Evolutionary conservation across 2,329 filamentous ascomycete genomes (phyloP).

Genomic region (Atkinsonella hypoxylon): DNA sequence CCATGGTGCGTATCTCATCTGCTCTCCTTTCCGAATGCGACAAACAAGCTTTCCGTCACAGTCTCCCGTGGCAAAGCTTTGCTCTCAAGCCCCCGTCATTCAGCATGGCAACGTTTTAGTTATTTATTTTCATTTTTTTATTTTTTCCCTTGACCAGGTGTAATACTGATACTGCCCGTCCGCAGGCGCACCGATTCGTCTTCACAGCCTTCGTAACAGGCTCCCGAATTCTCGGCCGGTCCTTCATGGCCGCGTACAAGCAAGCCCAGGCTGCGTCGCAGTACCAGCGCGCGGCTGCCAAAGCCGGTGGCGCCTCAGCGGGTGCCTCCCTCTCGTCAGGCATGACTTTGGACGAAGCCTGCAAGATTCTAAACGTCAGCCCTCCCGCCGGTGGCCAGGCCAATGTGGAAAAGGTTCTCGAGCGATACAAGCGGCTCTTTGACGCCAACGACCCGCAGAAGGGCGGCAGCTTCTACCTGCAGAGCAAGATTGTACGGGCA

Average conservation of each 20-base stretch:
- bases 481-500: conserved; percentile 90
- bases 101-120: no score
- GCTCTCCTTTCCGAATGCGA: conserved; percentile 1
- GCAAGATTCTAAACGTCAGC: conserved; percentile 92
- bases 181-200: conserved; percentile 77
- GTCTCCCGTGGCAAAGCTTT: no score
- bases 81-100: no score
- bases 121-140: no score
- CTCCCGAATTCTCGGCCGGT: conserved; percentile 81
- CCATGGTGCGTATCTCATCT: conserved; percentile 17
- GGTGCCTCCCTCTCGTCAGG: conserved; percentile 50
- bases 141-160: no score
- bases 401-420: conserved; percentile 67
- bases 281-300: conserved; percentile 63
- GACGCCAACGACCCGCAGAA: conserved; percentile 91
- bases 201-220: conserved; percentile 88
- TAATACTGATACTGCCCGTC: conserved; percentile 9
- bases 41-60: not conserved
- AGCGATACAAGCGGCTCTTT: conserved; percentile 88
- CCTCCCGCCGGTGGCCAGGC: conserved; percentile 62
- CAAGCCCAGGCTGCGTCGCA: conserved; percentile 82
- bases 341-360: conserved; percentile 91
- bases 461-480: conserved; percentile 93
- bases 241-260: conserved; percentile 88
- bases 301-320: conserved; percentile 40